Evolutionary conservation across 352 stramenopile species (phyloP), one percentile per base, ranked within the genome.

Genomic region (Pythium guiyangense): DNA sequence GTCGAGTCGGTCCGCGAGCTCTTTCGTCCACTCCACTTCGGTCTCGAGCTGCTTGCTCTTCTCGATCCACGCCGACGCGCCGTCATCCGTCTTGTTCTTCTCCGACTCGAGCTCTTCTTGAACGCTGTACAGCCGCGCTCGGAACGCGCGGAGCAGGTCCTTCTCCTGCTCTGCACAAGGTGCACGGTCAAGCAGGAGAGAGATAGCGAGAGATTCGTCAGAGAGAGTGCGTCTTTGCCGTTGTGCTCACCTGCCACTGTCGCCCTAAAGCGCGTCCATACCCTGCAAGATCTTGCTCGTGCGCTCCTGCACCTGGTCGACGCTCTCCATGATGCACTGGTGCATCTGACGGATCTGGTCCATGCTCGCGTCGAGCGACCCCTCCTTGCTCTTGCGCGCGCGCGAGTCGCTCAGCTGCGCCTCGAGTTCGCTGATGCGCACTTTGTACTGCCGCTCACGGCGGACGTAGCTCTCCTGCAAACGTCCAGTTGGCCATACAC

Each of bases 101-200:
- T 97, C 86, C 46, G 85, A 92, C 69, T 97, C 91, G 35, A 97
- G 76, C 59, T 97, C 91, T 49, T 92, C 88, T 54, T 97, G 88
- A 6, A 97, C 89, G 57, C 94, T 95, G 62, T 97, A 97, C 31
- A 98, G 72, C 34, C 89, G 65, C n/a, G 87, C 88, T 47, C 87
- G 77, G 60, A 97, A 98, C 34, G 90, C 86, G 31, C 84, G 71
- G 27, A 97, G 67, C 27, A 98, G 59, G 70, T 98, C 90, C 43
- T 90, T 92, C 57, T 97, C 90, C 63, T 97, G 87, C 58, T 97
- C 89, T 71, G 26, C 45, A 12, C 8, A 40, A 8, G 37, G 12
- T 42, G 10, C 37, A n/a, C 0, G 3, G 37, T 42, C 15, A 18
- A 27, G 9, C 8, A 4, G 14, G 46, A 22, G 3, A 22, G 15